phyloP scores from a whole-genome alignment of 139 green algal genomes.

The Coelastrella sp. region DNA sequence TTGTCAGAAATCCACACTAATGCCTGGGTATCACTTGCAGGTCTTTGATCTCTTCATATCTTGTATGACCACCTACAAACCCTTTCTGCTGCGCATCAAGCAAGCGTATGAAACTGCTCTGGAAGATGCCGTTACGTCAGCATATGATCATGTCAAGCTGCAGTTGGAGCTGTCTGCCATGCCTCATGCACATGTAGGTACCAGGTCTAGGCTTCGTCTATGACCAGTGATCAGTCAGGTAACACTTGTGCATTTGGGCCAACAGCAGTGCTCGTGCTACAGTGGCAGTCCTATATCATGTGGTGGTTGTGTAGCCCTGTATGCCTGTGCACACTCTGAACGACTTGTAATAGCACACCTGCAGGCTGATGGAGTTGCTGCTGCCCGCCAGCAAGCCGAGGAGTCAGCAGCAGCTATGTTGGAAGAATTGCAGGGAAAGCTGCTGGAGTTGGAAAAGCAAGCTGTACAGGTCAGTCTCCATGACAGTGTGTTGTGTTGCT shows the following conservation, averaged over 20 bases:
- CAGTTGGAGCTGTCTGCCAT: constrained; percentile 7
- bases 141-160: constrained; percentile 25
- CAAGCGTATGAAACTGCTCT: constrained; percentile 27
- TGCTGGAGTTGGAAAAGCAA: constrained; percentile 12
- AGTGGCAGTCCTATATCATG: background rate
- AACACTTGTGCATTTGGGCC: background rate
- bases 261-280: too few relatives aligned
- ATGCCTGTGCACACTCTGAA: background rate
- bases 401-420: constrained; percentile 2
- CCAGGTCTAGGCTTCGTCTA: background rate
- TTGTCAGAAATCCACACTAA: too few relatives aligned
- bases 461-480: background rate
- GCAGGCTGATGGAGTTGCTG: constrained; percentile 29
- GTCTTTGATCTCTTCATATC: constrained; percentile 2
- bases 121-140: constrained; percentile 6
- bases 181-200: constrained; percentile 21
- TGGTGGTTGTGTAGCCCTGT: background rate
- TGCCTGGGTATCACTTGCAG: background rate
- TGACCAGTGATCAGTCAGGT: background rate
- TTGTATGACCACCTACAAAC: constrained; percentile 10
- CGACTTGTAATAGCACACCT: too few relatives aligned
- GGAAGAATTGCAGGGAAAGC: constrained; percentile 18
- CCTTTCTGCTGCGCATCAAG: constrained; percentile 37
- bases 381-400: background rate
- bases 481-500: background rate